Evolutionary conservation across 495 filamentous ascomycete species (phyloP), one percentile per base, ranked within the genome.

Genomic region (Aspergillus conjunctus): DNA sequence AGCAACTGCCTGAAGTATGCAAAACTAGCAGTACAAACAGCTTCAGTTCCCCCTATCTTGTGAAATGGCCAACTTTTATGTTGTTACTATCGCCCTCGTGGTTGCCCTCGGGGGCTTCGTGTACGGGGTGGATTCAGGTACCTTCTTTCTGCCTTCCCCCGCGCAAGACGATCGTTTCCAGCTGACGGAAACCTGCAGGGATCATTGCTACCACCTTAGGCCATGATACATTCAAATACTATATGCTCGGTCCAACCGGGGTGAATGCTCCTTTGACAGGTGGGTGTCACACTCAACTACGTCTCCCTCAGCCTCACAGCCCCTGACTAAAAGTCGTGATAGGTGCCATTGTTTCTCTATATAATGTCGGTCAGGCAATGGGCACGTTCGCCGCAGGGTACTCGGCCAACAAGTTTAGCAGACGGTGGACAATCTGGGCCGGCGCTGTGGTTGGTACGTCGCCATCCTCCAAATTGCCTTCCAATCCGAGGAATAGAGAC

Each of bases 371-470:
- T 17, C 58, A 65, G 39, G 70, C 65, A 39, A 18, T 74, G 31
- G 70, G 70, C 15, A 68, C 56, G 31, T 60, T 67, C 51, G 57
- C 57, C 10, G 63, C 62, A 48, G 71, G 70, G 7, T 70, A 60
- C 21, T 58, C 52, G 14, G 63, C 62, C 41, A 69, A 72, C 34
- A 55, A 37, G 37, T 57, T 69, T 11, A 63, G 70, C 50, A 58
- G 72, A 43, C 56, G 64, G 46, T 68, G 66, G 67, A 68, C 67
- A 4, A 66, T 73, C 43, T 62, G 69, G 22, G 63, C 63, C 26
- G 66, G 67, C 44, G 68, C 68, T 7, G 44, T 74, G 0, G 59
- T 76, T 51, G 86, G 86, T 69, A 77, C 80, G 57, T 71, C 14
- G 8, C 10, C 14, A 43, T 10, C n/a, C 26, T 26, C 26, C 2